Percentiles rank a stretch among this genome's conserved stretches.
Evolutionary conservation across 129 eudicot genomes (phyloP).

Genomic region (Ambrosia artemisiifolia): DNA sequence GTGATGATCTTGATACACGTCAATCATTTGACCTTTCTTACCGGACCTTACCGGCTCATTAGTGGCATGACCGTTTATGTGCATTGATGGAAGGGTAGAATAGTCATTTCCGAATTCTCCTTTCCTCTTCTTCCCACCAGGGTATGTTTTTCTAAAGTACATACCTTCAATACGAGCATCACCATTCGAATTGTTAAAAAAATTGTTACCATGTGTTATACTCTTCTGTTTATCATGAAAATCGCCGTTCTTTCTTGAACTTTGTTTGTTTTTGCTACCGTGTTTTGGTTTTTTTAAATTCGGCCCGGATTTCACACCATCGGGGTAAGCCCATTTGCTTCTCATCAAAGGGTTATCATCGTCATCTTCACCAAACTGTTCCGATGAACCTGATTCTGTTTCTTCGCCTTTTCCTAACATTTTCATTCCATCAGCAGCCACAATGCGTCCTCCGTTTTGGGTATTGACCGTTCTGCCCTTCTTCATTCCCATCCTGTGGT

Average conservation of each 20-base stretch:
- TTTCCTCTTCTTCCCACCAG: constrained; percentile 50
- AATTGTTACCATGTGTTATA: constrained; percentile 44
- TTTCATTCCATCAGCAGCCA: constrained; percentile 43
- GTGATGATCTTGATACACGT: constrained; percentile 29
- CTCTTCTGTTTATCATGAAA: constrained; percentile 28
- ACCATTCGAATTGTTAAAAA: constrained; percentile 28
- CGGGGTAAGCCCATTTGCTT: constrained; percentile 86
- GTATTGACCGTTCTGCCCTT: constrained; percentile 35
- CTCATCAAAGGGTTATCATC: constrained; percentile 86
- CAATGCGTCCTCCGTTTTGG: constrained; percentile 53
- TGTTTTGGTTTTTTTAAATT: constrained; percentile 42
- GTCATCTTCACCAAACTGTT: constrained; percentile 53
- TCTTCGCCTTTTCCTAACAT: constrained; percentile 59
- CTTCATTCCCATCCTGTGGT: constrained; percentile 36
- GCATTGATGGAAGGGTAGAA: constrained; percentile 36
- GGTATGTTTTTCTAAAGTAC: constrained; percentile 33
- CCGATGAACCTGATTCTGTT: constrained; percentile 93
- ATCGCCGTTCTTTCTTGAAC: constrained; percentile 33
- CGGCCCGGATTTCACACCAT: constrained; percentile 43
- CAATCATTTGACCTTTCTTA: constrained; percentile 51
- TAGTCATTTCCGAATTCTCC: constrained; percentile 45
- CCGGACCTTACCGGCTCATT: constrained; percentile 39
- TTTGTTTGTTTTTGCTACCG: constrained; percentile 39
- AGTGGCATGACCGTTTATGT: constrained; percentile 33
- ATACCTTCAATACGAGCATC: constrained; percentile 34